Conservation (phyloP, 2,329 filamentous ascomycete species). For the Phoma herbarum region DNA sequence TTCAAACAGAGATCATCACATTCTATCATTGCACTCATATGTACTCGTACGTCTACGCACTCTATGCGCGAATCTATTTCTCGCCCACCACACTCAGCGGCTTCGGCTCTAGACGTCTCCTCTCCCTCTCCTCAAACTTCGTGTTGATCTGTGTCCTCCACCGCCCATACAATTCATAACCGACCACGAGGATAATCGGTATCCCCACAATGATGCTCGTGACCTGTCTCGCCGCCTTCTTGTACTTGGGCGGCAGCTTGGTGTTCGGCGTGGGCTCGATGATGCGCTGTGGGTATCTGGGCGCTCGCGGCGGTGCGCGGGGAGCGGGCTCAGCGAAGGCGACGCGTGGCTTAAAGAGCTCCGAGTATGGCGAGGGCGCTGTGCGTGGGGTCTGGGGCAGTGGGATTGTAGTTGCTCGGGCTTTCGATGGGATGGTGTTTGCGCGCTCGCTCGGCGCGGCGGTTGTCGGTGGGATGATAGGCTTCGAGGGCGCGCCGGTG, state of each 20-base stretch:
- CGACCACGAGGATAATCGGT: constrained; percentile 45
- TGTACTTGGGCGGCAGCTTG: constrained; percentile 43
- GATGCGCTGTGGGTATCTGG: constrained; percentile 22
- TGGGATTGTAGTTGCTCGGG: constrained; percentile 34
- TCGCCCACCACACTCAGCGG: constrained; percentile 4
- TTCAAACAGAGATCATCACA: neutral
- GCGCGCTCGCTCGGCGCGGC: constrained; percentile 15
- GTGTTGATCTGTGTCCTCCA: constrained; percentile 30
- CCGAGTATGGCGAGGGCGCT: constrained; percentile 24
- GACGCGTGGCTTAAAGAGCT: constrained; percentile 6
- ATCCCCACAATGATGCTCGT: constrained; percentile 48
- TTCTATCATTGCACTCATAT: neutral
- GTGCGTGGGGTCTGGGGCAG: constrained; percentile 32
- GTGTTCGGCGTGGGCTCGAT: constrained; percentile 35
- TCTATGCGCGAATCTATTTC: too few relatives aligned
- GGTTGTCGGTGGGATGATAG: constrained; percentile 10
- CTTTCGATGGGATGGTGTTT: constrained; percentile 12
- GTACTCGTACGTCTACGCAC: neutral
- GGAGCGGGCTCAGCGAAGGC: constrained; percentile 19
- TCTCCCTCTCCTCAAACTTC: constrained; percentile 26
- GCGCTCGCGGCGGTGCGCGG: constrained; percentile 14
- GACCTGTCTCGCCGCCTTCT: constrained; percentile 41
- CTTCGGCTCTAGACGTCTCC: neutral
- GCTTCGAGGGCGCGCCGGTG: constrained; percentile 1
- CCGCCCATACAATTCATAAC: constrained; percentile 44